These are phyloP conservation scores for Pythium dissimile DNA, from an alignment of 352 stramenopile species.

Conservation along the genomic window DNA sequence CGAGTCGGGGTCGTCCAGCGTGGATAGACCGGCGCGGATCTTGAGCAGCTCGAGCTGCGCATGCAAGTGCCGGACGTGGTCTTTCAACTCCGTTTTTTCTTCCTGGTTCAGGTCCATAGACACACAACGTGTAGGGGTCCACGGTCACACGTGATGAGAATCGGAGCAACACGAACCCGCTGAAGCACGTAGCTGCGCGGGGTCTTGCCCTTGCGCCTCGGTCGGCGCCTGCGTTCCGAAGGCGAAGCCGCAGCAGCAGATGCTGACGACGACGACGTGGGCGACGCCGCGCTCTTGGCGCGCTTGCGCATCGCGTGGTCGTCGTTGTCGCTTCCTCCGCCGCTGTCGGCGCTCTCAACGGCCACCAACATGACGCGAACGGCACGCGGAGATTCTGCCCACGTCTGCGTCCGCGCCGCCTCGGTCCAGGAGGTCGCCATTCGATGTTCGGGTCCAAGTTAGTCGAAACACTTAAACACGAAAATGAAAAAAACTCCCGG, in stretches of 20 bases:
- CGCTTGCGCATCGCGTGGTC: background rate
- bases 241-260: background rate
- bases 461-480: too few relatives aligned
- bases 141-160: background rate
- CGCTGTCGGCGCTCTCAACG: background rate
- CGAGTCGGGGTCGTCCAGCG: background rate
- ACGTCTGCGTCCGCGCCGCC: too few relatives aligned
- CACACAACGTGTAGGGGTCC: background rate
- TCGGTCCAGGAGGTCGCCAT: too few relatives aligned
- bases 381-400: too few relatives aligned
- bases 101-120: background rate
- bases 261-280: background rate
- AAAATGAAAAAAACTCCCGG: too few relatives aligned
- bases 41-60: conserved; percentile 3
- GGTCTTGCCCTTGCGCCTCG: too few relatives aligned
- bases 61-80: background rate
- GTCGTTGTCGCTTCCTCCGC: background rate
- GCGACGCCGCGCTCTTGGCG: background rate
- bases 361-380: too few relatives aligned
- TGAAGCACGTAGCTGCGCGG: background rate
- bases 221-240: too few relatives aligned
- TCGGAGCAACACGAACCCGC: background rate
- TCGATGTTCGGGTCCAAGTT: too few relatives aligned
- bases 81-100: background rate
- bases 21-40: background rate